Evolutionary conservation across 495 filamentous ascomycete species (phyloP), one percentile per base, ranked within the genome.

Genomic region (Poronia punctata): DNA sequence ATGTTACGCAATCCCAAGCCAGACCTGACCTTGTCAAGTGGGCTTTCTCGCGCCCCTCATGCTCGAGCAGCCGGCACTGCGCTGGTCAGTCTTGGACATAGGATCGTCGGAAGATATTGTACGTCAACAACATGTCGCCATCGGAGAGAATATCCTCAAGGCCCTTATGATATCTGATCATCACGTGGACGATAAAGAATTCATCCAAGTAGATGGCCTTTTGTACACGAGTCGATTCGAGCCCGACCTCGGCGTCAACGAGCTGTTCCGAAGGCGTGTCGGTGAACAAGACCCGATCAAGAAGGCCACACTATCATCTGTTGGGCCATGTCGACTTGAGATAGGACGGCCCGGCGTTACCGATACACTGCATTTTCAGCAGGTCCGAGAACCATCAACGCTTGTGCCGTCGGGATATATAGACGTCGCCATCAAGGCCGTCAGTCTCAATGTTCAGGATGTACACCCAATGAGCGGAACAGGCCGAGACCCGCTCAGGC

Each of bases 41-140:
- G 64, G 6, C 48, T 68, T 8, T 53, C 59, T 3, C 53, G 64
- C n/a, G 6, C 47, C 62, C 5, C 22, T 66, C 1, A 57, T 57
- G 45, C 46, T 64, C 1, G 64, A 66, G n/a, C 62, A 66, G 47
- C 61, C 60, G 3, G 49, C 63, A 2, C 44, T 67, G 4, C 45
- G 41, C 1, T 63, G 62, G 36, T 47, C 39, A 2, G 48, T 53
- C 14, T 38, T 44, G 8, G 46, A 49, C 16, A 20, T 49, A 6
- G 46, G 35, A 9, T 11, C 24, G n/a, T n/a, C n/a, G n/a, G n/a
- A n/a, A n/a, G n/a, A n/a, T n/a, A n/a, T n/a, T n/a, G n/a, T n/a
- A 15, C 38, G 3, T 21, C 7, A 31, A 12, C 14, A 28, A 15
- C 25, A 25, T 11, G 16, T 16, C 5, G 10, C 28, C 8, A 25